These are phyloP conservation scores for Paulownia fortunei DNA, from an alignment of 257 asterid genomes.

Conservation along the genomic window DNA sequence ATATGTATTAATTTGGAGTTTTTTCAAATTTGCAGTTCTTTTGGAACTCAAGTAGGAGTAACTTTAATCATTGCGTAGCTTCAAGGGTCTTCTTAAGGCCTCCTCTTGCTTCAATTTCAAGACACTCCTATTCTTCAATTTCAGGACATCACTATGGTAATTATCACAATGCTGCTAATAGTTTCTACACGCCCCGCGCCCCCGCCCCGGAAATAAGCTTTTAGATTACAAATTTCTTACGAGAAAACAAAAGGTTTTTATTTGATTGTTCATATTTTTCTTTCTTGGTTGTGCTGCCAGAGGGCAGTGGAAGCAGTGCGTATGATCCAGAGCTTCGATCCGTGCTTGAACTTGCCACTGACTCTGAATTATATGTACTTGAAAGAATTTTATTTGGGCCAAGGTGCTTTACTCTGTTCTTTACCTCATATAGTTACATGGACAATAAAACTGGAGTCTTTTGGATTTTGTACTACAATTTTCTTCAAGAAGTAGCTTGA, in stretches of 20 bases:
- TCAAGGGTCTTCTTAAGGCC: conserved; percentile 47
- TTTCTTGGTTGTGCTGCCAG: conserved; percentile 40
- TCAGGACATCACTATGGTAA: conserved; percentile 52
- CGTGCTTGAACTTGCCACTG: conserved; percentile 88
- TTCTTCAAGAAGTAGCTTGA: not conserved
- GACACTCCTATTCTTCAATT: conserved; percentile 44
- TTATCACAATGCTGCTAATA: conserved; percentile 22
- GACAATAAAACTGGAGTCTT: not conserved
- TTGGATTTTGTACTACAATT: not conserved
- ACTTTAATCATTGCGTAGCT: conserved; percentile 25
- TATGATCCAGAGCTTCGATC: conserved; percentile 76
- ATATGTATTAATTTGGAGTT: not conserved
- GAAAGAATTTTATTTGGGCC: conserved; percentile 85
- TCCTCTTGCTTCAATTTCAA: conserved; percentile 50
- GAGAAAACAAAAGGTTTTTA: not conserved
- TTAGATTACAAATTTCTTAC: not conserved
- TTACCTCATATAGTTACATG: not conserved
- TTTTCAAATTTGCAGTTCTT: conserved; percentile 32
- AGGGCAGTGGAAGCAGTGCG: conserved; percentile 40
- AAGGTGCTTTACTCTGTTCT: conserved; percentile 55
- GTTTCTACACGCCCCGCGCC: not conserved
- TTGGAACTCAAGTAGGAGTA: conserved; percentile 23
- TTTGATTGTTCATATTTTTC: conserved; percentile 2
- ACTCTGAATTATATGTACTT: conserved; percentile 81
- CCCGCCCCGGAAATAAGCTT: not conserved